These are phyloP conservation scores for Arabidopsis arenosa DNA, from an alignment of 345 rosid genomes.

Conservation along the genomic window DNA sequence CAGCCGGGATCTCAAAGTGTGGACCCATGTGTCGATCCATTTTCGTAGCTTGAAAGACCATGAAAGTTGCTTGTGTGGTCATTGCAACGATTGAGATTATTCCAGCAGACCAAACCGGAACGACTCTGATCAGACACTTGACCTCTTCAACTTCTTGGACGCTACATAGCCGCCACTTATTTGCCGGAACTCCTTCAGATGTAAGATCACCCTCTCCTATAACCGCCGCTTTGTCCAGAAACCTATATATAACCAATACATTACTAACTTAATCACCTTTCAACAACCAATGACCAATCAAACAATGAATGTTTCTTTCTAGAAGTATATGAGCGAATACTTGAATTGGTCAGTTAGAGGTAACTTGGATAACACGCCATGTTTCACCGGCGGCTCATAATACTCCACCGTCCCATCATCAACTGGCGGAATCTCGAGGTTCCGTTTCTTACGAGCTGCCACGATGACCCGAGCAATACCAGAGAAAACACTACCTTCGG, in stretches of 20 bases:
- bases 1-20: slow-evolving; percentile 64
- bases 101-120: slow-evolving; percentile 66
- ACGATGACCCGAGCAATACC: slow-evolving; percentile 59
- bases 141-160: slow-evolving; percentile 72
- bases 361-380: slow-evolving; percentile 50
- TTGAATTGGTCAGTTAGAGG: slow-evolving; percentile 67
- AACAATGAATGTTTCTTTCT: neutral
- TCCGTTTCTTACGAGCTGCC: slow-evolving; percentile 59
- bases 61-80: slow-evolving; percentile 55
- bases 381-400: slow-evolving; percentile 64
- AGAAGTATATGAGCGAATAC: slow-evolving; percentile 39
- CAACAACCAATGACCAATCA: neutral
- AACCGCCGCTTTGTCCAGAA: slow-evolving; percentile 70
- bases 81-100: slow-evolving; percentile 52
- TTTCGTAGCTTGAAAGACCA: slow-evolving; percentile 54
- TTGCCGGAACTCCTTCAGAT: slow-evolving; percentile 47
- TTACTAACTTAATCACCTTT: neutral
- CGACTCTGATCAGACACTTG: slow-evolving; percentile 60
- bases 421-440: slow-evolving; percentile 14
- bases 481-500: slow-evolving; percentile 70
- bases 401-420: slow-evolving; percentile 32
- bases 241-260: slow-evolving; percentile 43
- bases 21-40: slow-evolving; percentile 70
- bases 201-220: slow-evolving; percentile 54
- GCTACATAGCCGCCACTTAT: slow-evolving; percentile 64